Evolutionary conservation across 2,329 filamentous ascomycete genomes (phyloP), one percentile per base, ranked within the genome.

Genomic region (Fusarium sp.): DNA sequence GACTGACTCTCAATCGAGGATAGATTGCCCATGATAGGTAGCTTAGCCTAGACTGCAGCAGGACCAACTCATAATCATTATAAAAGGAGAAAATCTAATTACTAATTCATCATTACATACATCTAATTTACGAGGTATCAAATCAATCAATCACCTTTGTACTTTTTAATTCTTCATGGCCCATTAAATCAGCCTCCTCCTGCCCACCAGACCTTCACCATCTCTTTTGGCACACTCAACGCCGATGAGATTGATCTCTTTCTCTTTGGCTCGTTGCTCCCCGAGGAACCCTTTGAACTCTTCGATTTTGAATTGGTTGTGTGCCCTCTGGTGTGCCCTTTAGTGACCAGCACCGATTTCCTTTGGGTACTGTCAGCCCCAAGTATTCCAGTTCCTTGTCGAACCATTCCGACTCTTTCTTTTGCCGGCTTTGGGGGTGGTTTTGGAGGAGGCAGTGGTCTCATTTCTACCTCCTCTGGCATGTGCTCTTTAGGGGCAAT

Each of bases 131-230:
- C 25, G 15, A 51, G 48, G 48, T 51, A 62, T 50, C 39, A 67
- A 50, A n/a, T 17, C 31, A 33, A n/a, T 17, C 31, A 33, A 42
- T 21, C 46, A 46, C 15, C n/a, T 48, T 50, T 67, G 37, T 66
- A 62, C 55, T 67, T 67, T 67, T 62, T 47, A 41, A n/a, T 51
- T 21, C 47, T 42, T 31, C n/a, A 42, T 49, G 17, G 21, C 25
- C 53, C 49, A 49, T 46, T 39, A 47, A 35, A 29, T 45, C 37
- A 66, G 39, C 49, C 31, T 15, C 67, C 45, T n/a, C 67, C 45
- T 17, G 68, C 59, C 71, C 71, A 73, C 71, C 71, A 73, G 33
- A 73, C 71, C 54, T 73, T 73, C 29, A 72, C 71, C 51, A 72
- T 50, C 68, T 72, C 70, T 29, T 67, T 73, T 0, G 58, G 63